Conservation (phyloP, 257 asterid species). For the Nicotiana paniculata region DNA sequence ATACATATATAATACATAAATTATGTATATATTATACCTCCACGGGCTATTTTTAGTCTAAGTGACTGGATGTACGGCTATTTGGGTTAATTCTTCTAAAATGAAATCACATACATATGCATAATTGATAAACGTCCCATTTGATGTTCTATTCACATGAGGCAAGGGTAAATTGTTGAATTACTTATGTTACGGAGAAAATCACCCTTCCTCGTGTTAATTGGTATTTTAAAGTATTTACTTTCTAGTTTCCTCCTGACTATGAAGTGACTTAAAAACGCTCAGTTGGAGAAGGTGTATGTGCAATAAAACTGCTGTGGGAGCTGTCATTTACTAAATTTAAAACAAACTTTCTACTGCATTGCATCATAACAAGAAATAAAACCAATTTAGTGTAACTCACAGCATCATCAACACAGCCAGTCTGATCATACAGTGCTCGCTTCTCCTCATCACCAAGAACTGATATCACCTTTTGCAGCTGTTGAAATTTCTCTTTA, state of each 20-base stretch:
- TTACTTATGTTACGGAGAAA: not conserved
- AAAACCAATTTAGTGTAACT: conserved; percentile 25
- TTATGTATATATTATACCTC: too few species aligned
- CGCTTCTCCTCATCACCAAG: conserved; percentile 91
- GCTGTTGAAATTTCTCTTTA: conserved; percentile 87
- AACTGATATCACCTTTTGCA: conserved; percentile 80
- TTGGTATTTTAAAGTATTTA: not conserved
- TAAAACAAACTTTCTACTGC: not conserved
- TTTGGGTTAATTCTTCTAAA: too few species aligned
- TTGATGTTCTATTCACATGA: not conserved
- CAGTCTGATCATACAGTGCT: conserved; percentile 87
- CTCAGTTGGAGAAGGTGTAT: not conserved
- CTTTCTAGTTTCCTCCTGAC: too few species aligned
- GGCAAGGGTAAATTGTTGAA: not conserved
- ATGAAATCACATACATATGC: not conserved
- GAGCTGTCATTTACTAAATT: not conserved
- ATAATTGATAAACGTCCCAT: not conserved
- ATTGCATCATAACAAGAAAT: not conserved
- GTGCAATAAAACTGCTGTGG: not conserved
- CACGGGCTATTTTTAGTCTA: too few species aligned
- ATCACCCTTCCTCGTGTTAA: not conserved
- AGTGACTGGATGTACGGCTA: too few species aligned
- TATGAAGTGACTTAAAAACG: too few species aligned
- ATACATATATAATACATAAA: too few species aligned
- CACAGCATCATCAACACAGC: conserved; percentile 89